These are phyloP conservation scores for Penicillium arizonense DNA, from an alignment of 495 filamentous ascomycete species.

Conservation along the genomic window DNA sequence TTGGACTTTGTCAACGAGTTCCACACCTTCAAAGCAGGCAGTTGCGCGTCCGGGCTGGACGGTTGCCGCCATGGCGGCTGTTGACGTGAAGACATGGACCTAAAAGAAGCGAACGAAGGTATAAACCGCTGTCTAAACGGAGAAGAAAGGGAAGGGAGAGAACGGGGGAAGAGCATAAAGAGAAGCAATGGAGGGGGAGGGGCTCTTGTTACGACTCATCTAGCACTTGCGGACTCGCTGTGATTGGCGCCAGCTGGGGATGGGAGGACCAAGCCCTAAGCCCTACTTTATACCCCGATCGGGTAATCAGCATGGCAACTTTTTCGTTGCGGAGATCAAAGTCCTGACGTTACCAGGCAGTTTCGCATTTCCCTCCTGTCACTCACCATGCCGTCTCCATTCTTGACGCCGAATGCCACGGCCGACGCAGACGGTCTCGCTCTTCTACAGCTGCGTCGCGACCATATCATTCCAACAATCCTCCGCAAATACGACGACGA, in stretches of 20 bases:
- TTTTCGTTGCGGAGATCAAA: slow-evolving; percentile 20
- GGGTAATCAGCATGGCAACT: slow-evolving; percentile 18
- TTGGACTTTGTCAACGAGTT: slow-evolving; percentile 76
- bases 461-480: slow-evolving; percentile 72
- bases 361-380: neutral
- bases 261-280: slow-evolving; percentile 29
- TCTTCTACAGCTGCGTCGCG: slow-evolving; percentile 80
- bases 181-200: slow-evolving; percentile 21
- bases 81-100: slow-evolving; percentile 35
- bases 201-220: slow-evolving; percentile 19
- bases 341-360: neutral
- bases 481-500: slow-evolving; percentile 59
- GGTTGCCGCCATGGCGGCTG: slow-evolving; percentile 53
- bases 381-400: slow-evolving; percentile 59
- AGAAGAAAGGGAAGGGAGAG: slow-evolving; percentile 17
- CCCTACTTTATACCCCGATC: slow-evolving; percentile 26
- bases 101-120: slow-evolving; percentile 5
- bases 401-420: slow-evolving; percentile 60
- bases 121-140: slow-evolving; percentile 17
- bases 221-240: slow-evolving; percentile 4
- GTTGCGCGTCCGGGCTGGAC: slow-evolving; percentile 25
- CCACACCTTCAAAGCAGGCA: slow-evolving; percentile 51
- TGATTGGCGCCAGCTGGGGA: slow-evolving; percentile 14
- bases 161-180: slow-evolving; percentile 30
- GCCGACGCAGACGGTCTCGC: slow-evolving; percentile 61